phyloP scores from a whole-genome alignment of 768 basidiomycete species.

The Podaxis sp. region DNA sequence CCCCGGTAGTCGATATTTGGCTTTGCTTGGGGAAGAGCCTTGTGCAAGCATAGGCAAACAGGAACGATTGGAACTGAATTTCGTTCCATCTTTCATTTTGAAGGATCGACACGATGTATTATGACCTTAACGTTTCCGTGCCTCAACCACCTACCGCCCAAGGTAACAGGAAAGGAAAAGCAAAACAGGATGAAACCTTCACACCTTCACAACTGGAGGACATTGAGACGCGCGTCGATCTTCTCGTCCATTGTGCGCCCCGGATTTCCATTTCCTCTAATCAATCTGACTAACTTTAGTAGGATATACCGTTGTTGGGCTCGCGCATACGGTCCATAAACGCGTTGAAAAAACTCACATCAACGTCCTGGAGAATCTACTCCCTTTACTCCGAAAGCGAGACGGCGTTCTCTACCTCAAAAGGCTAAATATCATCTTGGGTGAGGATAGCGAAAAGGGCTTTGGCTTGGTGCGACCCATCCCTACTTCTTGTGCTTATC shows the following conservation, averaged over 20 bases:
- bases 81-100: too few relatives aligned
- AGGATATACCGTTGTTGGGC: constrained; percentile 81
- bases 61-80: too few relatives aligned
- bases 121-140: constrained; percentile 67
- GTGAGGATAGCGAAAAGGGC: constrained; percentile 85
- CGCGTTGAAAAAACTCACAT: constrained; percentile 73
- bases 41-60: too few relatives aligned
- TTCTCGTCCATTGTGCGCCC: constrained; percentile 70
- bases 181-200: constrained; percentile 49
- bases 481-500: not conserved
- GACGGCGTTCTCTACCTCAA: constrained; percentile 67
- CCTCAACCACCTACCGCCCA: constrained; percentile 30
- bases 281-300: constrained; percentile 45
- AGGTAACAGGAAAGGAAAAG: constrained; percentile 52
- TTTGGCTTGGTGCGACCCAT: constrained; percentile 64
- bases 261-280: constrained; percentile 1
- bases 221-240: constrained; percentile 64
- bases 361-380: constrained; percentile 59
- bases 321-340: constrained; percentile 72
- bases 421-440: constrained; percentile 75
- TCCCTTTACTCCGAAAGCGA: constrained; percentile 60
- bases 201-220: constrained; percentile 55
- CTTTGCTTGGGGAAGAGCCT: too few relatives aligned
- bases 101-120: constrained; percentile 46
- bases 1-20: too few relatives aligned